Conservation (phyloP, 2,329 filamentous ascomycete species). For the Pseudocercospora macadamiae region DNA sequence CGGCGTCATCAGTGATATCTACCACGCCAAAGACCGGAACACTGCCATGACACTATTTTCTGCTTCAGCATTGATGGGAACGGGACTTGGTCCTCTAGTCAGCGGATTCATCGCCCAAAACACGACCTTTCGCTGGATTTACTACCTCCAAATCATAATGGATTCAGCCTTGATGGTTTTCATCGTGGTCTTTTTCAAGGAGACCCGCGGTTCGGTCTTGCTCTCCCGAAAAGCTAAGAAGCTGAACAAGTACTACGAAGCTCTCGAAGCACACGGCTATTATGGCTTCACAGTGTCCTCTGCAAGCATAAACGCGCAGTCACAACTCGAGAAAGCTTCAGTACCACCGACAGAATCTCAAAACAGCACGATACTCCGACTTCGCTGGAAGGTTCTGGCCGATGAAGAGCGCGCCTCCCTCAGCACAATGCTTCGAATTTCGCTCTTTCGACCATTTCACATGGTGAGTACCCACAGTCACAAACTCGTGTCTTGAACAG, state of each 20-base stretch:
- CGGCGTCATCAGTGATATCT: conserved; percentile 88
- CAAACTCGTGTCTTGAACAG: too few relatives aligned
- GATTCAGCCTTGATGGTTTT: conserved; percentile 65
- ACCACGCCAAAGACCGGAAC: conserved; percentile 76
- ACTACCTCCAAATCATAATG: conserved; percentile 80
- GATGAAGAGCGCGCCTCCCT: conserved; percentile 76
- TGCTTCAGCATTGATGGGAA: conserved; percentile 76
- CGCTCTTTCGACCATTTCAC: conserved; percentile 76
- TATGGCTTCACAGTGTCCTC: conserved; percentile 55
- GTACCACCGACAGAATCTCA: conserved; percentile 31
- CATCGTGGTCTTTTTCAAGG: conserved; percentile 72
- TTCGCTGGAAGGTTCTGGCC: conserved; percentile 78
- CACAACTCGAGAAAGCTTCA: conserved; percentile 18
- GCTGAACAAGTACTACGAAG: conserved; percentile 79
- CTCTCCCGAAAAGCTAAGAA: conserved; percentile 72
- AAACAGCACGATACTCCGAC: conserved; percentile 22
- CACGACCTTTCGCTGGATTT: conserved; percentile 80
- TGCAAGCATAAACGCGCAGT: conserved; percentile 31
- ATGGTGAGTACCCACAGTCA: too few relatives aligned
- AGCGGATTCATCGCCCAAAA: conserved; percentile 69
- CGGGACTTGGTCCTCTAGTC: conserved; percentile 75
- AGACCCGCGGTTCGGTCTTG: conserved; percentile 80
- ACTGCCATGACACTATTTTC: conserved; percentile 89
- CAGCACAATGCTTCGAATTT: conserved; percentile 70
- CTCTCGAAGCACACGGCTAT: conserved; percentile 67